phyloP scores from a whole-genome alignment of 345 rosid species.

The Stellera chamaejasme region DNA sequence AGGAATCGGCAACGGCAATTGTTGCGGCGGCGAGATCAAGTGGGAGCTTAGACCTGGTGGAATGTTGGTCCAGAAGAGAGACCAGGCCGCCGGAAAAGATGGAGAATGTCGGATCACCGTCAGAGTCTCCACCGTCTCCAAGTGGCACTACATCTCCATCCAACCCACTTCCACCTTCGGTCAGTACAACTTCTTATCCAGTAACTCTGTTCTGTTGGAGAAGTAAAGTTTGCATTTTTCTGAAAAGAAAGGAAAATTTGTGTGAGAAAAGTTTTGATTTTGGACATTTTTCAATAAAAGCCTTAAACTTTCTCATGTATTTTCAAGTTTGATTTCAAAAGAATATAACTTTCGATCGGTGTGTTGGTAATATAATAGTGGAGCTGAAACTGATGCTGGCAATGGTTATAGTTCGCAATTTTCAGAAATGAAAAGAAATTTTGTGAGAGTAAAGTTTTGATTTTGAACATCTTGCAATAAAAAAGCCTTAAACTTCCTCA shows the following conservation, averaged over 20 bases:
- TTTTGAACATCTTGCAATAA: neutral
- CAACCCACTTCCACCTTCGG: constrained; percentile 86
- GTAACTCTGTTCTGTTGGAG: too few species aligned
- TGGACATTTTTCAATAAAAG: neutral
- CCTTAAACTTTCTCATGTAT: neutral
- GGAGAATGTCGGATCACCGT: constrained; percentile 43
- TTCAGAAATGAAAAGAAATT: too few species aligned
- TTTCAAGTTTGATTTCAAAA: neutral
- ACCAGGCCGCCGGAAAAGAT: constrained; percentile 22
- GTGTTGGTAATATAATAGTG: too few species aligned
- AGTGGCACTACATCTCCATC: constrained; percentile 66
- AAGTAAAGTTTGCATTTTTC: too few species aligned
- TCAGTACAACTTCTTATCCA: constrained; percentile 15
- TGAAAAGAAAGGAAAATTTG: neutral
- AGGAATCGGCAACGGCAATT: constrained; percentile 12
- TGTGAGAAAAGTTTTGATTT: neutral
- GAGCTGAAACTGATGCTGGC: too few species aligned
- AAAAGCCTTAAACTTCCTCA: too few species aligned
- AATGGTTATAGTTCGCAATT: too few species aligned
- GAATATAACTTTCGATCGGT: too few species aligned
- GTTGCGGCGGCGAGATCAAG: constrained; percentile 40
- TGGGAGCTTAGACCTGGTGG: constrained; percentile 94
- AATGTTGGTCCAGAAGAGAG: constrained; percentile 90
- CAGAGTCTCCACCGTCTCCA: constrained; percentile 65
- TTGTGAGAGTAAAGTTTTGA: neutral